Base-by-base conservation (phyloP, 1,284 basidiomycete genomes). In the Trametes polyzona region DNA sequence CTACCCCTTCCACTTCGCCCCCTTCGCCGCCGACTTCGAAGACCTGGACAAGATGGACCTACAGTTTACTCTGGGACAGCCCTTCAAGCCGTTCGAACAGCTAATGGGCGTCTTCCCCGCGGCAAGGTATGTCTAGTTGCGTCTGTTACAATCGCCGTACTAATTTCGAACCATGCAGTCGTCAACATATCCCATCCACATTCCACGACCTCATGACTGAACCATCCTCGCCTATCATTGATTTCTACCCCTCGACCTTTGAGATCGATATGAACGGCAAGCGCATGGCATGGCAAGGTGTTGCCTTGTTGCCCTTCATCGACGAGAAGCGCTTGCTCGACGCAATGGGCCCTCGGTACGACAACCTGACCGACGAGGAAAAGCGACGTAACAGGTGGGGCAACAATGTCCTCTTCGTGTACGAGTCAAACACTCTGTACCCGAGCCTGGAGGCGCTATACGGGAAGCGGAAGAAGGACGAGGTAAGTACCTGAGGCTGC, bases 211-310 rank as follows among this genome's bases (percentile, higher is more conserved):
- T 99, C 40, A 99, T 99, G 97, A 87, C 81, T 4, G 83, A 92
- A 3, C 82, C 88, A 47, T 85, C 91, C 36, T 98, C 96, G 0
- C 93, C 95, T 2, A 98, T 98, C 71, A 86, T 95, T 63, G 97
- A 99, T 71, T 99, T 98, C 76, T 98, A 98, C 73, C 97, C 97
- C 0, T 69, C 81, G 5, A 86, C 90, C 17, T 99, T 99, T 73
- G 86, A 96, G 66, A 91, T 99, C 68, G 97, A 99, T 74, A 99
- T 99, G 97, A 99, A 99, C 70, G 97, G 97, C 61, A 99, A 99
- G 77, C 95, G 93, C 76, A 98, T 99, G 96, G 83, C 92, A 1
- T 99, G 97, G 97, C 97, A 99, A 74, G 97, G 97, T 55, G 95
- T 99, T 43, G 96, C 96, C 0, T 79, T 99, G 2, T 78, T 99